phyloP scores from a whole-genome alignment of 2,329 filamentous ascomycete genomes.

The Ramularia collo-cygni region DNA sequence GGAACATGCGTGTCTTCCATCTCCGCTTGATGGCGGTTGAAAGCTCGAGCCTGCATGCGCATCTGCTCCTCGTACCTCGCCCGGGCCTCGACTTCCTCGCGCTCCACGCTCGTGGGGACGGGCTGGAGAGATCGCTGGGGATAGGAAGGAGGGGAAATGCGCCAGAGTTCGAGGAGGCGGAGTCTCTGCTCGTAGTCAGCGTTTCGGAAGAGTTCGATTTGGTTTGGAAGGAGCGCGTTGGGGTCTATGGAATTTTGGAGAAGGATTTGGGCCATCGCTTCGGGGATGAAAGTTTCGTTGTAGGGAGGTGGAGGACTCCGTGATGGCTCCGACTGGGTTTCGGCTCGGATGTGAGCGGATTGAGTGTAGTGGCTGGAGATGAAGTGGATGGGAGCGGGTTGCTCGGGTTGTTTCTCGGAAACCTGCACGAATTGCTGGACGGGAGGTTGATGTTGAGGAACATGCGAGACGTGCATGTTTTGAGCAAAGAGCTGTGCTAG shows the following conservation, averaged over 20 bases:
- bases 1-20: slow-evolving; percentile 22
- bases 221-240: slow-evolving; percentile 60
- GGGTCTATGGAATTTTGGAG: slow-evolving; percentile 64
- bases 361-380: slow-evolving; percentile 80
- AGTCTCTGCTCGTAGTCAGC: slow-evolving; percentile 66
- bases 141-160: slow-evolving; percentile 64
- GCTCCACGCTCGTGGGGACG: slow-evolving; percentile 49
- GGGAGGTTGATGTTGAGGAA: slow-evolving; percentile 19
- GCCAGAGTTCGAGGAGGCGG: slow-evolving; percentile 77
- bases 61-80: slow-evolving; percentile 52
- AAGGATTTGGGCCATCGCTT: slow-evolving; percentile 41
- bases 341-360: slow-evolving; percentile 58
- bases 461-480: slow-evolving; percentile 57
- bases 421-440: slow-evolving; percentile 1
- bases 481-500: slow-evolving; percentile 72
- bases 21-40: slow-evolving; percentile 16
- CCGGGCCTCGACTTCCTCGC: slow-evolving; percentile 50
- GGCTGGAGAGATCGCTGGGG: slow-evolving; percentile 42
- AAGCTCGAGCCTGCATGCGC: slow-evolving; percentile 13
- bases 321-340: slow-evolving; percentile 31
- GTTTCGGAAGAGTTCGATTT: slow-evolving; percentile 70
- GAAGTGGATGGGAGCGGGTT: slow-evolving; percentile 54
- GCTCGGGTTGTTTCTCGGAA: slow-evolving; percentile 14
- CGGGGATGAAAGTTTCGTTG: slow-evolving; percentile 23
- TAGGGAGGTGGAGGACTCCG: slow-evolving; percentile 28